A percentile compares a stretch with the other conserved stretches of the same genome.
Evolutionary conservation across 208 protist genomes (phyloP).

Genomic region (Trypanosoma theileri): DNA sequence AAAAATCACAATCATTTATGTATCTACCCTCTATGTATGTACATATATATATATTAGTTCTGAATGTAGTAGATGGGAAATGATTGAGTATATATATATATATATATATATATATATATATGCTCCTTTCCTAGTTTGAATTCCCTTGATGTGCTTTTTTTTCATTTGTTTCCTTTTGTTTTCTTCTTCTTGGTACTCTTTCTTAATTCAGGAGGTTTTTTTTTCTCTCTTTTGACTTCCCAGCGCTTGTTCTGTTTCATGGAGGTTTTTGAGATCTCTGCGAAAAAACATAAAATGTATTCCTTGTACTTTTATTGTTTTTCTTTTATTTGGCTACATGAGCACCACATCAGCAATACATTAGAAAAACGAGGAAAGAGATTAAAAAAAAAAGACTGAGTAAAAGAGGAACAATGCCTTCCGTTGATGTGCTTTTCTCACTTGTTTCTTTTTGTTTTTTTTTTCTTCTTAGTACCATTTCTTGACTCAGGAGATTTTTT

Average conservation of each 20-base stretch:
- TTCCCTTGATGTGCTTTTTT: not conserved
- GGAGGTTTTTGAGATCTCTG: too few species aligned
- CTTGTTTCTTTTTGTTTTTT: slow-evolving; percentile 9
- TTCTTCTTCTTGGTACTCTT: not conserved
- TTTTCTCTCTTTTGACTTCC: not conserved
- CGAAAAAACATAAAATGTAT: not conserved
- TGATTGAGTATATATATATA: not conserved
- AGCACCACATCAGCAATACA: not conserved
- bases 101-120: not conserved
- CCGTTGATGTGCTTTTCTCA: not conserved
- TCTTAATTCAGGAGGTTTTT: not conserved
- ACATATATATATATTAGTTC: slow-evolving; percentile 7
- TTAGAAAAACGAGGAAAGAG: too few species aligned
- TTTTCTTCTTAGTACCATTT: not conserved
- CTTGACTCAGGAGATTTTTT: not conserved
- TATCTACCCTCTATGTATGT: not conserved
- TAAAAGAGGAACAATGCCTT: too few species aligned
- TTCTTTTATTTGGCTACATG: not conserved
- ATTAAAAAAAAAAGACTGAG: too few species aligned
- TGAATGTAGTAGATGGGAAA: not conserved
- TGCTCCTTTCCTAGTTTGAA: not conserved
- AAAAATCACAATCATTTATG: slow-evolving; percentile 4
- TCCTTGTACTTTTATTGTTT: slow-evolving; percentile 1
- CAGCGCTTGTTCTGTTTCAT: not conserved
- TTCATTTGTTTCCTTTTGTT: slow-evolving; percentile 5